A percentile compares a stretch with the other conserved stretches of the same genome.
Conservation (phyloP, 208 protist species). For the Trypanosoma scelopori region DNA sequence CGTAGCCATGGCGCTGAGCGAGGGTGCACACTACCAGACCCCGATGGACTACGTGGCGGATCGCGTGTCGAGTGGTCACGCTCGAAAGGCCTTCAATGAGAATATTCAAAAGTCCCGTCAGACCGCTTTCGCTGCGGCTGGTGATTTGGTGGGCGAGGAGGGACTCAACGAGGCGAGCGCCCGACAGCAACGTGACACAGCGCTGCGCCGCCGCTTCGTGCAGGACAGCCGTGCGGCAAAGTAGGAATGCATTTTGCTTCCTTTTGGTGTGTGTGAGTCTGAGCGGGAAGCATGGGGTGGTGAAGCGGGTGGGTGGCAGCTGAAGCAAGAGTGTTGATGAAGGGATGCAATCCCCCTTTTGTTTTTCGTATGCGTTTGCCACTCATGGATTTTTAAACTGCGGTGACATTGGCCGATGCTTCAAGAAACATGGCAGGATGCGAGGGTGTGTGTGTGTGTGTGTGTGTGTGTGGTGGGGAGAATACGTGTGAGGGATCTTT, state of each 20-base stretch:
- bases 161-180: slow-evolving; percentile 72
- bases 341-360: no score
- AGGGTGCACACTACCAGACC: slow-evolving; percentile 39
- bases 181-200: slow-evolving; percentile 82
- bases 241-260: slow-evolving; percentile 12
- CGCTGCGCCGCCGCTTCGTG: slow-evolving; percentile 75
- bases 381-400: no score
- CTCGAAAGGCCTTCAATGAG: slow-evolving; percentile 48
- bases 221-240: slow-evolving; percentile 53
- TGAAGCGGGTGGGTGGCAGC: no score
- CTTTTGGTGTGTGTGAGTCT: background rate
- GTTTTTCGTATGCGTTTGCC: no score
- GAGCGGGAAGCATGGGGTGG: no score
- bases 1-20: slow-evolving; percentile 60
- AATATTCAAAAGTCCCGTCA: slow-evolving; percentile 66
- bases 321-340: no score
- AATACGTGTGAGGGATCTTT: no score
- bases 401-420: no score
- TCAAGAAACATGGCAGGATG: no score
- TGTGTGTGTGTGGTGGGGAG: no score
- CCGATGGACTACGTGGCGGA: slow-evolving; percentile 76
- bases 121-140: slow-evolving; percentile 58
- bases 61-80: slow-evolving; percentile 52
- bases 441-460: no score
- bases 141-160: slow-evolving; percentile 68